Conservation (phyloP, 2,329 filamentous ascomycete genomes). For the Pyricularia sp. region DNA sequence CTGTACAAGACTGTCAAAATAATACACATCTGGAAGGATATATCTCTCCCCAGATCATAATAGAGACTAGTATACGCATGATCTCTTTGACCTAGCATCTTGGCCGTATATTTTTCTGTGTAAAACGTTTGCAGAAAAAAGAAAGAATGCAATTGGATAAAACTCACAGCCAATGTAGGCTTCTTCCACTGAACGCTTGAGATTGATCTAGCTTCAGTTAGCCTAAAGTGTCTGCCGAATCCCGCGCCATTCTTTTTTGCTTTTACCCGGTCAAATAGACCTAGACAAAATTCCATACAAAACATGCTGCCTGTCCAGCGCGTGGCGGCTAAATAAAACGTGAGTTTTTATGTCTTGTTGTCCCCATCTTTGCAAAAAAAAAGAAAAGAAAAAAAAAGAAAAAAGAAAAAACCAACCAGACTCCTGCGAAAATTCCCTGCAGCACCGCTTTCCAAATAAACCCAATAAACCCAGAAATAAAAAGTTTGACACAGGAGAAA, state of each 20-base stretch:
- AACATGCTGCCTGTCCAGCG: neutral
- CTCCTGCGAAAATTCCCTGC: neutral
- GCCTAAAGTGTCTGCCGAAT: neutral
- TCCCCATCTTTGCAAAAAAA: neutral
- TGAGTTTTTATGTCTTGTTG: neutral
- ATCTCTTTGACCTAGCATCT: neutral
- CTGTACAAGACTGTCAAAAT: neutral
- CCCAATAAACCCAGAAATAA: neutral
- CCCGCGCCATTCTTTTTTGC: neutral
- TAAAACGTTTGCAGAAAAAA: no score
- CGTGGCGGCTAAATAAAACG: neutral
- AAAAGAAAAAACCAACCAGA: neutral
- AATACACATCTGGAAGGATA: neutral
- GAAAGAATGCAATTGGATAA: neutral
- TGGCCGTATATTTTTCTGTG: no score
- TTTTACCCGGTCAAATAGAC: neutral
- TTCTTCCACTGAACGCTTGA: neutral
- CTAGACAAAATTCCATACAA: neutral
- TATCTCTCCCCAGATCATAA: neutral
- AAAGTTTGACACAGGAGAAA: neutral
- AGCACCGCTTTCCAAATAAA: neutral
- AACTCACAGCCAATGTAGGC: neutral
- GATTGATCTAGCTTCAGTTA: neutral
- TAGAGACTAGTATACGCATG: neutral
- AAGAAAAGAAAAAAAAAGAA: neutral